Evolutionary conservation across 805 yeast genomes (phyloP), one percentile per base, ranked within the genome.

Genomic region (Zygosaccharomyces rouxii): DNA sequence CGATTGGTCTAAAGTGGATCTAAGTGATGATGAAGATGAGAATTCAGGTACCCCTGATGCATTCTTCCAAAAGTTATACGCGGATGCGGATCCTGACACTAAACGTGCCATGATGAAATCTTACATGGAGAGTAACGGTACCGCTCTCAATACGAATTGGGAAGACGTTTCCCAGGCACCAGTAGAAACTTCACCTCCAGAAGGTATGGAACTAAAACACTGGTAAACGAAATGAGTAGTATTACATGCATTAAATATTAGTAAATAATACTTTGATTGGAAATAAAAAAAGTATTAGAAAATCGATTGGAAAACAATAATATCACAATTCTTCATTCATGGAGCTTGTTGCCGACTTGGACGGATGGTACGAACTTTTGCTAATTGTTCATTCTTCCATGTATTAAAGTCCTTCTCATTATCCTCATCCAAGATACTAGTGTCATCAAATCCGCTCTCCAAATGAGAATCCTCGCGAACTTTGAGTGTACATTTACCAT

Each of bases 41-140:
- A 75, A 70, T 22, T 71, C 73, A 0, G 73, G 72, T 11, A 78
- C 76, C 21, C 79, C 80, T 2, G 80, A 81, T 51, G 82, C 74
- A 1, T 90, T 94, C 59, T 94, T 94, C 70, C 78, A 80, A 56
- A 74, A 80, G 54, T 62, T 94, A 9, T 94, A 85, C 68, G 75
- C 76, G 23, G 82, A 77, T 54, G 92, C 95, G 0, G 95, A 89
- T 62, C 94, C 86, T 6, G 97, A 94, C 59, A 84, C 95, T 0
- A 74, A 73, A 56, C 74, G 95, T 44, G 99, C 99, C 1, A 94
- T 94, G 98, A 85, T 88, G 95, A 94, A 94, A 70, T 87, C 96
- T 46, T 94, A 79, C 59, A 74, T 80, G n/a, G 97, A 94, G 68
- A 86, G 96, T 57, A 85, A 86, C 58, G 99, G 99, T 18, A 94